phyloP scores from a whole-genome alignment of 805 yeast genomes.

The Metschnikowia arizonensis region DNA sequence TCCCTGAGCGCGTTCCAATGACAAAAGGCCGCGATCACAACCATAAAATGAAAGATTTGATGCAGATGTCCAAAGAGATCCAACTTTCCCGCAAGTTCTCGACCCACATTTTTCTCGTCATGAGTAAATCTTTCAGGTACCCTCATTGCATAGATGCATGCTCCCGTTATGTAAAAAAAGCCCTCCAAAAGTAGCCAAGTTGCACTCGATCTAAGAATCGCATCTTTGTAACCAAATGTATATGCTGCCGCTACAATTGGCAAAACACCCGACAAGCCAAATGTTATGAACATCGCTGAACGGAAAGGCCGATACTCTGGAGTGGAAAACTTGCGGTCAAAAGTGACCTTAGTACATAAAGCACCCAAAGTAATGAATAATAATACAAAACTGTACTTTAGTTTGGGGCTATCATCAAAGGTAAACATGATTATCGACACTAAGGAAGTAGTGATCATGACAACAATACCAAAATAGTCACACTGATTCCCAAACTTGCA shows the following conservation, averaged over 20 bases:
- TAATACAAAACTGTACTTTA: constrained; percentile 36
- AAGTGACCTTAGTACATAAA: constrained; percentile 58
- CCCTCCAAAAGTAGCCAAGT: constrained; percentile 69
- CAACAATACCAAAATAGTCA: constrained; percentile 72
- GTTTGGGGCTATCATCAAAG: constrained; percentile 40
- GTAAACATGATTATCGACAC: constrained; percentile 34
- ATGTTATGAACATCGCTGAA: constrained; percentile 71
- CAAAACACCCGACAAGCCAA: constrained; percentile 73
- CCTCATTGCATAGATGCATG: constrained; percentile 70
- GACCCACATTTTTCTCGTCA: constrained; percentile 19
- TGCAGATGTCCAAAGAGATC: constrained; percentile 80
- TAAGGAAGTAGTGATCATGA: constrained; percentile 49
- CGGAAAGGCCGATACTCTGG: constrained; percentile 71
- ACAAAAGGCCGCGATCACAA: constrained; percentile 69
- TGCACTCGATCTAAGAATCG: constrained; percentile 50
- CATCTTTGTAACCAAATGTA: constrained; percentile 46
- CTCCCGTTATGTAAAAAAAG: constrained; percentile 71
- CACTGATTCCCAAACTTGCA: constrained; percentile 59
- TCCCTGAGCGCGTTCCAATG: constrained; percentile 58
- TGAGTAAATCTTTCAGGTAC: constrained; percentile 64
- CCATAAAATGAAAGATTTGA: constrained; percentile 76
- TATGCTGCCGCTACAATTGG: constrained; percentile 59
- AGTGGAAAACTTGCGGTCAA: constrained; percentile 63
- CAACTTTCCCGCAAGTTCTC: constrained; percentile 31
- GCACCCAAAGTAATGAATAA: constrained; percentile 55